Base-by-base conservation (phyloP, 2,329 filamentous ascomycete species). In the Paracamarosporium sp. region DNA sequence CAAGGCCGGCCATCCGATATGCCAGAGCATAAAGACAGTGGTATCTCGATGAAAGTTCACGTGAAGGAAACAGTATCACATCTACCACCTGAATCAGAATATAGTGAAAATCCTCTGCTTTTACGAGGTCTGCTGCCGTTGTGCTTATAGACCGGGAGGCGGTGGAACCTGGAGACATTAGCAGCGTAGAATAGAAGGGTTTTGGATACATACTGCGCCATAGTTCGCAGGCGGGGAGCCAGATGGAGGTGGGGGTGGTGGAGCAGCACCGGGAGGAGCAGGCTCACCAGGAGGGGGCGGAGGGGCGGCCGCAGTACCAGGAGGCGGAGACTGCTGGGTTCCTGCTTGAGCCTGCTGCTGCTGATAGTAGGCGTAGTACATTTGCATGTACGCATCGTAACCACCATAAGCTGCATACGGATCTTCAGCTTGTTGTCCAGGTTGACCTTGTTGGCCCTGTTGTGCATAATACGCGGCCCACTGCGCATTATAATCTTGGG, bases 401-500 rank as follows among this genome's bases (percentile, higher is more conserved):
- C 94, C 94, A 61, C 94, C 94, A 67, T 95, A 97, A 9, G 47
- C 47, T 17, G 47, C 47, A 50, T 50, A 50, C 20, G 47, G 47
- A 35, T 50, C 47, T 15, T 27, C 47, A 12, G 33, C 33, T 20
- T 38, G 33, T 13, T 94, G 96, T 63, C 71, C 93, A 89, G 31
- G 89, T 86, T 55, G 86, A 3, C 89, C 89, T 74, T 94, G 96
- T 74, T 94, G 96, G 62, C 71, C 93, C 89, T 33, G 90, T 86
- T 55, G 86, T 31, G 83, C 84, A 55, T 73, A 71, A 57, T 71
- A 71, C 28, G 67, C 70, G 60, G 93, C 94, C 76, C 96, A 95
- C 74, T 93, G 90, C 2, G 91, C 89, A 74, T 96, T 87, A 74
- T 95, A 95, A 68, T 96, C 90, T 52, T 41, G 36, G 11, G 81